These are phyloP conservation scores for Globisporangium splendens DNA, from an alignment of 352 stramenopile genomes.

Conservation along the genomic window DNA sequence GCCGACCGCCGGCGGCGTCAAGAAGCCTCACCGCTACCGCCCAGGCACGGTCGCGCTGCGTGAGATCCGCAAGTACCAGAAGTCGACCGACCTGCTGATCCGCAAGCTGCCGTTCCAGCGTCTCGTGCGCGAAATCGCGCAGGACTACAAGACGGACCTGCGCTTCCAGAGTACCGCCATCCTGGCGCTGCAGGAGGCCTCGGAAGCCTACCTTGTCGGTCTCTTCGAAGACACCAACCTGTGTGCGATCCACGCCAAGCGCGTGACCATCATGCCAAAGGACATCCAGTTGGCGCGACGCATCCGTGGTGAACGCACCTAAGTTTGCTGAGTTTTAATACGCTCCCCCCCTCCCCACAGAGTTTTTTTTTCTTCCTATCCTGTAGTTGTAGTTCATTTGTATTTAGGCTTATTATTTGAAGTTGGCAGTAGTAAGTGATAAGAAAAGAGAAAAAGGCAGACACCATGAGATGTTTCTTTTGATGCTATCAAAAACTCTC, in stretches of 20 bases:
- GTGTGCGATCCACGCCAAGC: constrained; percentile 94
- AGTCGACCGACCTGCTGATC: constrained; percentile 94
- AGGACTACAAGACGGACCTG: constrained; percentile 96
- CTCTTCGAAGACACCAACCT: constrained; percentile 96
- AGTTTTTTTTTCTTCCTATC: too few species aligned
- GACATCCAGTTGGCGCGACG: constrained; percentile 94
- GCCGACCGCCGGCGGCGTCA: constrained; percentile 90
- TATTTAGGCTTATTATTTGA: too few species aligned
- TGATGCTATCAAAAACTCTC: too few species aligned
- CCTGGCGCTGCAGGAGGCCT: constrained; percentile 89
- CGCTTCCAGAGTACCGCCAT: constrained; percentile 95
- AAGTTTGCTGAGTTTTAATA: constrained; percentile 16
- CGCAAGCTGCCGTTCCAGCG: constrained; percentile 96
- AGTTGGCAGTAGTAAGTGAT: background rate
- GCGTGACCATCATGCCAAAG: constrained; percentile 97
- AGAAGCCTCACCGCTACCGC: constrained; percentile 83
- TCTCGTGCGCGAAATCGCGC: constrained; percentile 94
- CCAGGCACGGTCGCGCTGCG: constrained; percentile 86
- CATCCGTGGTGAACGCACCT: constrained; percentile 90
- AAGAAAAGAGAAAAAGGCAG: constrained; percentile 2
- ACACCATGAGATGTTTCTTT: background rate
- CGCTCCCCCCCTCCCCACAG: too few species aligned
- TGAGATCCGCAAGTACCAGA: constrained; percentile 97
- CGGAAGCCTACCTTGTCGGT: constrained; percentile 92
- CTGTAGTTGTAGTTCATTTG: too few species aligned